Percentiles rank a stretch among this genome's conserved stretches.
Evolutionary conservation across 1,284 basidiomycete genomes (phyloP).

Genomic region (Blastosporella zonata): DNA sequence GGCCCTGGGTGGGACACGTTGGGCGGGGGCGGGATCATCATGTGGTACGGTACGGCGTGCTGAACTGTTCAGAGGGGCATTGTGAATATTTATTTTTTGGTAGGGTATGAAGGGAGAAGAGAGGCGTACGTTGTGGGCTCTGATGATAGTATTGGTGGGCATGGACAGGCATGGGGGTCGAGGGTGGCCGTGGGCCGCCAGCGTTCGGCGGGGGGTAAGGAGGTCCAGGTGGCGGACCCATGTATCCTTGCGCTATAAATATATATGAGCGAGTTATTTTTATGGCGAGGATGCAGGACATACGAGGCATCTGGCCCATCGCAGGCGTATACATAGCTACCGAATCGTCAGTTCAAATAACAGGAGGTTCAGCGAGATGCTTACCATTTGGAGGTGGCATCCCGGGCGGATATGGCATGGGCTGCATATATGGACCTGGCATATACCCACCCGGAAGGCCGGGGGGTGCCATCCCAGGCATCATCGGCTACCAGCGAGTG

Average conservation of each 20-base stretch:
- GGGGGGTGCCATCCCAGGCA: conserved; percentile 76
- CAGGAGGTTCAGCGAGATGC: conserved; percentile 18
- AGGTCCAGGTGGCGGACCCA: conserved; percentile 59
- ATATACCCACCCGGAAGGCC: conserved; percentile 73
- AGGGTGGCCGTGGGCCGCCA: conserved; percentile 70
- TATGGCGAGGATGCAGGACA: conserved; percentile 27
- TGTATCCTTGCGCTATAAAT: conserved; percentile 58
- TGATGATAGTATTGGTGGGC: conserved; percentile 84
- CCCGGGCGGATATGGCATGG: conserved; percentile 72
- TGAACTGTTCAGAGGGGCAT: conserved; percentile 50
- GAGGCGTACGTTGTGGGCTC: conserved; percentile 72
- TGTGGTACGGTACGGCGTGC: conserved; percentile 78
- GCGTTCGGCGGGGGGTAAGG: conserved; percentile 73
- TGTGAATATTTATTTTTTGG: conserved; percentile 30
- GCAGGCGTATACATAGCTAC: conserved; percentile 77
- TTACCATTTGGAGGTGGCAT: conserved; percentile 77
- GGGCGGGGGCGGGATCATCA: conserved; percentile 83
- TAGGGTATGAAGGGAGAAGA: conserved; percentile 21
- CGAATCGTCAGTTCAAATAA: conserved; percentile 1
- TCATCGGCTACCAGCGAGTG: conserved; percentile 53
- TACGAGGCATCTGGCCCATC: conserved; percentile 83
- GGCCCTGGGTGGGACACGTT: conserved; percentile 63
- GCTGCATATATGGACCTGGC: conserved; percentile 75
- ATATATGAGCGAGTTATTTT: neutral
- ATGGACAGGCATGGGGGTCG: conserved; percentile 79